Conservation (phyloP, 2,329 filamentous ascomycete genomes). For the Talaromyces rugulosus region DNA sequence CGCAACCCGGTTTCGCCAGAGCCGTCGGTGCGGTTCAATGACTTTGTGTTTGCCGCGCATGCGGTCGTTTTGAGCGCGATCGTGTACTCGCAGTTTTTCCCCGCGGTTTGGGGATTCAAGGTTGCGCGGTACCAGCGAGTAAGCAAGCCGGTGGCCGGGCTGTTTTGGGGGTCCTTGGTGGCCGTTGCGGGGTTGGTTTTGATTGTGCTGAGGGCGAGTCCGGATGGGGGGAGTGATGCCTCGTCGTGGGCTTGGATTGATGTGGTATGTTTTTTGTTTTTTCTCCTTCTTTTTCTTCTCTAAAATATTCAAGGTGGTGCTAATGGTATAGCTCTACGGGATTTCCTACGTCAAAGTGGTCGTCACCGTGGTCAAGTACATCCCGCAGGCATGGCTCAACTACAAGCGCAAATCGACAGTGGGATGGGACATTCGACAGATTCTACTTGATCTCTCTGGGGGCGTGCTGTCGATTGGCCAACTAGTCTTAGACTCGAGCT, state of each 20-base stretch:
- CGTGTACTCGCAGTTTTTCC: conserved; percentile 72
- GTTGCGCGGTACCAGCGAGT: conserved; percentile 52
- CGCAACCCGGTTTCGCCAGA: conserved; percentile 69
- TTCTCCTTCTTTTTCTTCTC: too few relatives aligned
- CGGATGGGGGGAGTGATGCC: conserved; percentile 43
- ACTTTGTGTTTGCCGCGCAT: conserved; percentile 82
- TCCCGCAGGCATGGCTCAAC: conserved; percentile 80
- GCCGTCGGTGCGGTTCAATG: conserved; percentile 84
- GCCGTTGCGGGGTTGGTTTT: conserved; percentile 31
- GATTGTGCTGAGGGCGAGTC: conserved; percentile 41
- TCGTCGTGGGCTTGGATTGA: conserved; percentile 61
- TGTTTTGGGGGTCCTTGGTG: conserved; percentile 65
- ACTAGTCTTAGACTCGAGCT: conserved; percentile 75
- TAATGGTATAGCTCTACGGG: conserved; percentile 53
- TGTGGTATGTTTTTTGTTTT: conserved; percentile 50
- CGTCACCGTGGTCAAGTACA: conserved; percentile 87
- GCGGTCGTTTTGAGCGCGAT: conserved; percentile 68
- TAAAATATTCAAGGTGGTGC: background rate
- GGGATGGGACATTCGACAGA: conserved; percentile 83
- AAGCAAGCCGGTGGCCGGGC: conserved; percentile 60
- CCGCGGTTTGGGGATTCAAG: conserved; percentile 70
- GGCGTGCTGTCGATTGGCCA: conserved; percentile 78
- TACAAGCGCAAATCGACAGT: conserved; percentile 77
- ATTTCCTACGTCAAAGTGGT: conserved; percentile 85
- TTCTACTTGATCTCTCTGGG: conserved; percentile 77